Conservation (phyloP, 2,329 filamentous ascomycete species). For the Verticillium tricorpus region DNA sequence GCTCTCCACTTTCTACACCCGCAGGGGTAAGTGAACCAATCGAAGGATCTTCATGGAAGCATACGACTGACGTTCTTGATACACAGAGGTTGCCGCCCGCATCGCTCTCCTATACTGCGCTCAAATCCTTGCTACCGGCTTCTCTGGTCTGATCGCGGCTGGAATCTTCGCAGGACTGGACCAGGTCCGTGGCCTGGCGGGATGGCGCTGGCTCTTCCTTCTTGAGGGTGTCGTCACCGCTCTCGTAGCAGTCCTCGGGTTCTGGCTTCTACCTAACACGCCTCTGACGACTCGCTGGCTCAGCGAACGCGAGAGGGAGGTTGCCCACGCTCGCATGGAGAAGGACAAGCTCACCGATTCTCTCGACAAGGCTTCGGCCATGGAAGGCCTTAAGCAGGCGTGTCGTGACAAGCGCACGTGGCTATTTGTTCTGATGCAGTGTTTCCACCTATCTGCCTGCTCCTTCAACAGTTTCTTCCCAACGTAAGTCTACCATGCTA, state of each 20-base stretch:
- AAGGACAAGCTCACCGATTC: conserved; percentile 46
- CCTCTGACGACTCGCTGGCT: conserved; percentile 38
- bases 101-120: conserved; percentile 57
- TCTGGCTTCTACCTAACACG: conserved; percentile 46
- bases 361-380: conserved; percentile 30
- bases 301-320: conserved; percentile 38
- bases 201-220: conserved; percentile 61
- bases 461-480: conserved; percentile 42
- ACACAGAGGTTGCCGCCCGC: conserved; percentile 52
- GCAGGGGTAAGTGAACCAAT: conserved; percentile 18
- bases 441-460: conserved; percentile 48
- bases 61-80: neutral
- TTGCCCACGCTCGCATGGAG: conserved; percentile 43
- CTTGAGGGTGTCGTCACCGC: conserved; percentile 57
- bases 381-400: conserved; percentile 44
- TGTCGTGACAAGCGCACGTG: conserved; percentile 45
- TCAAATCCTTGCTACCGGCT: conserved; percentile 61
- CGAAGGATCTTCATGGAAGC: neutral
- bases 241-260: conserved; percentile 54
- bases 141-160: conserved; percentile 60
- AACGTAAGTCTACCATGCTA: conserved; percentile 18
- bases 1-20: conserved; percentile 27
- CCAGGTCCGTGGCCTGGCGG: conserved; percentile 47
- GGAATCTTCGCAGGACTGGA: conserved; percentile 58
- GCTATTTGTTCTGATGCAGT: conserved; percentile 51